A percentile compares a stretch with the other conserved stretches of the same genome.
These are phyloP conservation scores for Botryotinia globosa DNA, from an alignment of 2,329 filamentous ascomycete genomes.

Conservation along the genomic window DNA sequence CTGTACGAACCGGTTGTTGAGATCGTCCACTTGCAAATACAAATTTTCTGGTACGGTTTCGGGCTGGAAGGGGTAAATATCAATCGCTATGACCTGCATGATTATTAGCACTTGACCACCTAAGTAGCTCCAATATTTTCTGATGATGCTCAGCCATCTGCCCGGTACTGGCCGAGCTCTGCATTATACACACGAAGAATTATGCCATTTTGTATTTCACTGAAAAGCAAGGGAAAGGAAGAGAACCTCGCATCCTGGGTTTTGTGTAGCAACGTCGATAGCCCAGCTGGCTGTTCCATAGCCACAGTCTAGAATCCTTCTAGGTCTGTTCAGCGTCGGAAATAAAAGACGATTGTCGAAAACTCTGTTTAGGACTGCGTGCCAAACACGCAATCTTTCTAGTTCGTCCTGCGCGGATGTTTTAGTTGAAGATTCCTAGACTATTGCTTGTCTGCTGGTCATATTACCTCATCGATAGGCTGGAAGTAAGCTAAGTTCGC, in stretches of 20 bases:
- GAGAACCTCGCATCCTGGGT: constrained; percentile 63
- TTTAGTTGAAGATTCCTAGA: background rate
- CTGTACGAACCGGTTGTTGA: constrained; percentile 57
- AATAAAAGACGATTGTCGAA: constrained; percentile 69
- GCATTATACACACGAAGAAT: background rate
- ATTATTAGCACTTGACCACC: background rate
- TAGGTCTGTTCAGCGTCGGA: constrained; percentile 57
- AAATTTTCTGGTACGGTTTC: constrained; percentile 64
- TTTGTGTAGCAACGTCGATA: constrained; percentile 60
- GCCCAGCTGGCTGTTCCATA: constrained; percentile 72
- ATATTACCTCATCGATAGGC: constrained; percentile 66
- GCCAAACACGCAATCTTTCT: constrained; percentile 61
- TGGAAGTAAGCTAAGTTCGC: constrained; percentile 63
- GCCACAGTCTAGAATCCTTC: constrained; percentile 67
- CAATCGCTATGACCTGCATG: constrained; percentile 64
- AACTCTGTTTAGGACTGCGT: constrained; percentile 58
- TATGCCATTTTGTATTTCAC: background rate
- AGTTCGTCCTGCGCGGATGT: constrained; percentile 57
- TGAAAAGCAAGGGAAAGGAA: background rate
- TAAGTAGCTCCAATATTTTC: background rate
- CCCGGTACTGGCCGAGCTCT: background rate
- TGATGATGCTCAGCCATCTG: background rate
- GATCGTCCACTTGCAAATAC: constrained; percentile 60
- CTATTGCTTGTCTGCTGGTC: constrained; percentile 2
- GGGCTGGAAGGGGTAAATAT: constrained; percentile 68